Conservation (phyloP, 78 protist genomes). For the Polysphondylium violaceum region DNA sequence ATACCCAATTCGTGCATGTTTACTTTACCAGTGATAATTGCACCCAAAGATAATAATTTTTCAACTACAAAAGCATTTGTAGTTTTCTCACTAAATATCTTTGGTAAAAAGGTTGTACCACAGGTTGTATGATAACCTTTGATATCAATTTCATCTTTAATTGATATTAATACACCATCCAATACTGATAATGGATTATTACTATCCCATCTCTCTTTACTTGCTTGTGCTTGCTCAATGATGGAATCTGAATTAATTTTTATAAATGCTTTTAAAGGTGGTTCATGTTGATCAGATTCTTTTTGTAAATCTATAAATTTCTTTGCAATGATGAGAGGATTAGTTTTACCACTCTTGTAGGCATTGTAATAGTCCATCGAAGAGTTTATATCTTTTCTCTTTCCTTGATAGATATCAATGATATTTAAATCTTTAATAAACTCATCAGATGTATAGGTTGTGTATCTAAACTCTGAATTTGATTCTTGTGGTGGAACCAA, state of each 20-base stretch:
- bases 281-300: constrained; percentile 22
- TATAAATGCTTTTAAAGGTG: constrained; percentile 59
- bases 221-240: constrained; percentile 15
- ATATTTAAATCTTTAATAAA: constrained; percentile 10
- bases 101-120: constrained; percentile 65
- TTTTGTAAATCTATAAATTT: constrained; percentile 18
- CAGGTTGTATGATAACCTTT: constrained; percentile 59
- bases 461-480: background rate
- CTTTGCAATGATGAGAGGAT: background rate
- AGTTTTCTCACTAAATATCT: background rate
- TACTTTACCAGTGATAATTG: constrained; percentile 86
- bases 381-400: background rate
- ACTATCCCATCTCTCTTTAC: constrained; percentile 33
- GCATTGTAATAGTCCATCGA: constrained; percentile 1
- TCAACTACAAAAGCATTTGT: constrained; percentile 41
- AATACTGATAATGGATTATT: constrained; percentile 66
- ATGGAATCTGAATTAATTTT: constrained; percentile 1
- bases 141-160: constrained; percentile 82
- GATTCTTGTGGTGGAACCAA: background rate
- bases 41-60: constrained; percentile 52
- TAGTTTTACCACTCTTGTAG: background rate
- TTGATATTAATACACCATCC: constrained; percentile 86
- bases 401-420: background rate
- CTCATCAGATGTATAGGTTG: constrained; percentile 11
- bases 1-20: constrained; percentile 93